phyloP scores from a whole-genome alignment of 495 filamentous ascomycete genomes.

The Rostrohypoxylon terebratum region DNA sequence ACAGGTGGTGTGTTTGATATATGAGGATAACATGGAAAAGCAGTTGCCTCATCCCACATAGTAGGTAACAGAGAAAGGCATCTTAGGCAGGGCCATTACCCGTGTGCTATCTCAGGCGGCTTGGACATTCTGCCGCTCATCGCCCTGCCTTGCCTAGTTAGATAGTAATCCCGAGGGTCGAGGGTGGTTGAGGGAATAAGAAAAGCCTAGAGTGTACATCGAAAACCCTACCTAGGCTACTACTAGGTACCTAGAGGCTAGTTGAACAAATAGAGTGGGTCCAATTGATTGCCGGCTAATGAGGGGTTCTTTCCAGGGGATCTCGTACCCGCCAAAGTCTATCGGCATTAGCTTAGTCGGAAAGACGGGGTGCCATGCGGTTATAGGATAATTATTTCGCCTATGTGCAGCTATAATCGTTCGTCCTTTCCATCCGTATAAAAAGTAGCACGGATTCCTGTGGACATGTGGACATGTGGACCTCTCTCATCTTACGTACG shows the following conservation, averaged over 20 bases:
- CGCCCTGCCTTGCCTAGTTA: not conserved
- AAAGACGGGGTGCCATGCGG: conserved; percentile 6
- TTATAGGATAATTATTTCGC: conserved; percentile 49
- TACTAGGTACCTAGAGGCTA: too few species aligned
- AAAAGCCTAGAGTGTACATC: conserved; percentile 25
- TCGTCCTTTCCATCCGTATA: not conserved
- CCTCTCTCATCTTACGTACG: conserved; percentile 1
- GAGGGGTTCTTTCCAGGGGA: conserved; percentile 40
- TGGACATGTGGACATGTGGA: not conserved
- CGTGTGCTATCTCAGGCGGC: not conserved
- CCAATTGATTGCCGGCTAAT: conserved; percentile 48
- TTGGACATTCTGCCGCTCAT: conserved; percentile 35
- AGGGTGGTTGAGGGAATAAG: conserved; percentile 29
- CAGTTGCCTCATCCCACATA: conserved; percentile 2
- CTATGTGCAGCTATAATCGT: conserved; percentile 22
- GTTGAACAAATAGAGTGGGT: conserved; percentile 29
- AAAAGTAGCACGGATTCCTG: not conserved
- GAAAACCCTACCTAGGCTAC: too few species aligned
- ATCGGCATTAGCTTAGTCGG: conserved; percentile 43
- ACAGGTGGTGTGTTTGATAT: conserved; percentile 13
- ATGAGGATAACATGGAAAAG: conserved; percentile 16
- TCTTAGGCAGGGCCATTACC: not conserved
- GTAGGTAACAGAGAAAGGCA: conserved; percentile 21
- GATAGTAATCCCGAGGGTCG: conserved; percentile 37
- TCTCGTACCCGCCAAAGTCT: conserved; percentile 28